Base-by-base conservation (phyloP, 2,329 filamentous ascomycete species). In the Scedosporium aurantiacum region DNA sequence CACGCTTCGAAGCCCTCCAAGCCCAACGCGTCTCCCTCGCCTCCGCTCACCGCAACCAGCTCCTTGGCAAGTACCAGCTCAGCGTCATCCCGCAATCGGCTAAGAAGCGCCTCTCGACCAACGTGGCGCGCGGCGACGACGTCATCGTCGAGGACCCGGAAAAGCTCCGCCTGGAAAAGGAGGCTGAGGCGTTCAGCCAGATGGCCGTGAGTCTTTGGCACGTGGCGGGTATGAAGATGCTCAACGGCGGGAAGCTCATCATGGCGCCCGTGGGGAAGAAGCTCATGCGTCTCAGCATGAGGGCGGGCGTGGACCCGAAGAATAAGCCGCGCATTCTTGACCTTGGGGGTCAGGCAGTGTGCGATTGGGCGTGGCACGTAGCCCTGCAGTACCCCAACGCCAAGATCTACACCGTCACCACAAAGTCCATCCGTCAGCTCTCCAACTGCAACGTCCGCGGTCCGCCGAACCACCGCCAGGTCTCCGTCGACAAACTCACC, bases 281-380 rank as follows among this genome's bases (percentile, higher is more conserved):
- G n/a, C 43, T 60, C 5, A 60, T 60, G 58, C 12, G 45, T 21
- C n/a, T 60, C 25, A 40, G 56, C 40, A 27, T 52, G 32, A 50
- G 10, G 16, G 8, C 43, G 25, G n/a, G n/a, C 23, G 37, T 23
- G 4, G 23, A 25, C 18, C 70, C 74, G 59, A 76, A 77, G 63
- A 76, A 82, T 62, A 81, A 85, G 25, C 76, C 85, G 3, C 80
- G 88, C 40, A 87, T 97, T 62, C 82, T 97, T 27, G 93, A 97
- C 70, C 85, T 97, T 40, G 91, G 90, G 57, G 92, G 92, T 54
- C 87, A 93, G 70, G 81, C 88, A 0, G 85, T 89, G 14, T 93
- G 91, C 70, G 91, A 96, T 73, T 99, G 94, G 94, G 93, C 90
- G 23, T 99, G 94, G 94, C 87, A 94, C 70, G 89, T 91, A 62